Base-by-base conservation (phyloP, 768 basidiomycete species). In the Kwoniella heveanensis region DNA sequence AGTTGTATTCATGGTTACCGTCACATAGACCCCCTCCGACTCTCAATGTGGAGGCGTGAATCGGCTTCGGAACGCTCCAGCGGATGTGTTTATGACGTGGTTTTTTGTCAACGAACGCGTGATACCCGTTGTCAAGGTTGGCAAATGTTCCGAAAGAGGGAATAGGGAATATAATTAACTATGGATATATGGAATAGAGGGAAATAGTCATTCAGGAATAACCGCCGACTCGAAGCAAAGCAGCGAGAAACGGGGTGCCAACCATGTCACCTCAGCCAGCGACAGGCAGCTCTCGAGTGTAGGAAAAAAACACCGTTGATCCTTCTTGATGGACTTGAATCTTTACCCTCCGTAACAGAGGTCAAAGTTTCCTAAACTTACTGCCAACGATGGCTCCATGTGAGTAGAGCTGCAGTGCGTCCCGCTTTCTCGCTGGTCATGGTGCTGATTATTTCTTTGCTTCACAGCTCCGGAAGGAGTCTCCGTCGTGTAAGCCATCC, bases 381-480 rank as follows among this genome's bases (percentile, higher is more conserved):
- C 46, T 56, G 60, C 55, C 62, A 57, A 57, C 39, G 32, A 64
- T 64, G 62, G 62, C 62, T 64, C 54, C 62, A 55, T 56, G 62
- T 64, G 29, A 51, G 62, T 51, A n/a, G 22, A 8, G 19, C 36
- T 3, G 50, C 24, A 7, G 17, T 32, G 32, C 32, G 9, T 36
- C 60, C 10, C 12, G 12, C 27, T 17, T 26, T 26, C 22, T 30
- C 8, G 26, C 32, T 48, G 32, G 10, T 6, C 12, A 32, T 60
- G 21, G 22, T 21, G 39, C 58, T 60, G 49, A 51, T 59, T 5
- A 51, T 59, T 5, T 30, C 48, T n/a, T 32, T 17, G 39, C 25
- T 21, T 7, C 10, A 55, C 50, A 77, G 75, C 77, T 66, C 77
- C 76, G 36, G 61, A 73, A 63, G 77, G 77, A 57, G 74, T 79